phyloP scores from a whole-genome alignment of 2,329 filamentous ascomycete genomes.

The Bipolaris gigantea region DNA sequence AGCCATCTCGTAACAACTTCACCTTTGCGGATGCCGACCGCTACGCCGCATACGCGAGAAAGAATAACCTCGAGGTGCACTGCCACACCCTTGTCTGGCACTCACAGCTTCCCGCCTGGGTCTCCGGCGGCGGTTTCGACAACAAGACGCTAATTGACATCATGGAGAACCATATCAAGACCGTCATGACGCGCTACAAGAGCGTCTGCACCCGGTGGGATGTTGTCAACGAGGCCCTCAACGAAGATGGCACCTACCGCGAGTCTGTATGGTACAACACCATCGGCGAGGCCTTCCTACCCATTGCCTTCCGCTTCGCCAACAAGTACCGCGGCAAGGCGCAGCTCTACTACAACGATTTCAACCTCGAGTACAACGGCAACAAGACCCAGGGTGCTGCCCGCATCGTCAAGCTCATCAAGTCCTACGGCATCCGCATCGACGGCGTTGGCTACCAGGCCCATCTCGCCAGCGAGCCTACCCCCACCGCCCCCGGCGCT shows the following conservation, averaged over 20 bases:
- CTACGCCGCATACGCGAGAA: slow-evolving; percentile 39
- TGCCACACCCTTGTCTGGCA: slow-evolving; percentile 51
- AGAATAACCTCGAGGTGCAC: slow-evolving; percentile 40
- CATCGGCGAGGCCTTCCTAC: slow-evolving; percentile 51
- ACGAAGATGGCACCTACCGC: slow-evolving; percentile 51
- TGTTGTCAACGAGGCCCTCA: slow-evolving; percentile 42
- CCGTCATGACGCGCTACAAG: slow-evolving; percentile 44
- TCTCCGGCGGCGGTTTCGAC: slow-evolving; percentile 41
- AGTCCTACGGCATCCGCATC: slow-evolving; percentile 52
- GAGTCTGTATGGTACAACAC: slow-evolving; percentile 46
- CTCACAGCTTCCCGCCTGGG: slow-evolving; percentile 47
- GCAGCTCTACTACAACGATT: slow-evolving; percentile 63
- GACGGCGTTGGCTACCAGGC: slow-evolving; percentile 67
- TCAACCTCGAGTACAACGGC: slow-evolving; percentile 62
- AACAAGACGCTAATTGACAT: slow-evolving; percentile 48
- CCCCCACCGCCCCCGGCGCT: slow-evolving; percentile 46
- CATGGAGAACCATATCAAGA: slow-evolving; percentile 49
- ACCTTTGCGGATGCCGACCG: slow-evolving; percentile 44
- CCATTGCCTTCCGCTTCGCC: slow-evolving; percentile 50
- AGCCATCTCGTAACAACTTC: slow-evolving; percentile 45
- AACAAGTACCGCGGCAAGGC: slow-evolving; percentile 44
- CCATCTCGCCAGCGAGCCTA: slow-evolving; percentile 58
- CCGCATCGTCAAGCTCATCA: slow-evolving; percentile 45
- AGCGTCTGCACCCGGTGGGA: slow-evolving; percentile 47
- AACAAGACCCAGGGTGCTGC: slow-evolving; percentile 46